Percentiles rank a stretch among this genome's conserved stretches.
Conservation (phyloP, 805 yeast genomes). For the Kodamaea nitidulidarum region DNA sequence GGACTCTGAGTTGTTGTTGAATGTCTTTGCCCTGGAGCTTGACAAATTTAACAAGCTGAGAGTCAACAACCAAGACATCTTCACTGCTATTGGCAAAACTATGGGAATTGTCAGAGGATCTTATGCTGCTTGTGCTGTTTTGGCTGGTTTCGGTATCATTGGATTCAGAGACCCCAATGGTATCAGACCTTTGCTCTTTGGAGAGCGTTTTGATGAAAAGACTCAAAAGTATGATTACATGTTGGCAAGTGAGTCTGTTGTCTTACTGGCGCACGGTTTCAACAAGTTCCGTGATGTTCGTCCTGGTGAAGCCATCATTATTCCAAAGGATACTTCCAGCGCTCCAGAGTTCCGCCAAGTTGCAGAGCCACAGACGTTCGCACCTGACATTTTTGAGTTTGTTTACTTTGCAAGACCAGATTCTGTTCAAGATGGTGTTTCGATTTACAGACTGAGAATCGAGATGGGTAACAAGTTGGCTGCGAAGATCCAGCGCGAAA, state of each 20-base stretch:
- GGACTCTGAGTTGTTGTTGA: conserved; percentile 86
- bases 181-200: conserved; percentile 84
- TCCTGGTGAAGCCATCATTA: conserved; percentile 96
- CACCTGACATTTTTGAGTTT: conserved; percentile 96
- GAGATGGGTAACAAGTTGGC: conserved; percentile 94
- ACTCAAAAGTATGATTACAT: conserved; percentile 81
- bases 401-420: conserved; percentile 98
- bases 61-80: conserved; percentile 85
- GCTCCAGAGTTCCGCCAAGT: conserved; percentile 84
- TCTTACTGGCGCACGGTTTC: conserved; percentile 87
- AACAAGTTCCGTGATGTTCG: conserved; percentile 71
- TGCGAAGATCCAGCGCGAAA: conserved; percentile 48
- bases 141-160: conserved; percentile 92
- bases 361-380: conserved; percentile 68
- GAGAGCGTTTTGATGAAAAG: conserved; percentile 62
- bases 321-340: conserved; percentile 64
- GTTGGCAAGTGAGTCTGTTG: conserved; percentile 95
- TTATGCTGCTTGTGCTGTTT: conserved; percentile 91
- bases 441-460: conserved; percentile 88
- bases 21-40: conserved; percentile 87
- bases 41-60: conserved; percentile 90
- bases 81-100: conserved; percentile 80
- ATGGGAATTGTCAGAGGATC: conserved; percentile 85
- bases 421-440: conserved; percentile 92
- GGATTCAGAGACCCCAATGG: conserved; percentile 98